Conservation (phyloP, 2,329 filamentous ascomycete species). For the Talaromyces sp. region DNA sequence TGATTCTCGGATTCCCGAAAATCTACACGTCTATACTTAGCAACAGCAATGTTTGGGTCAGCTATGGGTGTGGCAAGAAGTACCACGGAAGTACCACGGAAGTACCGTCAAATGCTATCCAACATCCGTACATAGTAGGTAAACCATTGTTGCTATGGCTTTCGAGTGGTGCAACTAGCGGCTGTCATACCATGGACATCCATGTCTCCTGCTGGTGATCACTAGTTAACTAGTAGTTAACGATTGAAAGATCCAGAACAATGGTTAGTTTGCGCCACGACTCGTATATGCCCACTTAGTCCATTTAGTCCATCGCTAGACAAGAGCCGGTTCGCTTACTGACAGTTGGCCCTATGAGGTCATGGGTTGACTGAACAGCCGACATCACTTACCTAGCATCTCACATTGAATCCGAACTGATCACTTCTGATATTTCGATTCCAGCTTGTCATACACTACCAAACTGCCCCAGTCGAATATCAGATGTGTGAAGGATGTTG, state of each 20-base stretch:
- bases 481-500: neutral
- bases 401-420: neutral
- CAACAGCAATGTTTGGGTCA: neutral
- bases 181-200: neutral
- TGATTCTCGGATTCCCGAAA: slow-evolving; percentile 1
- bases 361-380: neutral
- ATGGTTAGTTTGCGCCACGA: slow-evolving; percentile 3
- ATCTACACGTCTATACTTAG: slow-evolving; percentile 1
- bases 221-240: too few relatives aligned
- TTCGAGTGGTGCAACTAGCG: neutral
- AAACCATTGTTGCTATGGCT: neutral
- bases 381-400: too few relatives aligned
- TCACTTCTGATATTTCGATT: neutral
- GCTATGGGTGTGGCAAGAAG: neutral
- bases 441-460: neutral
- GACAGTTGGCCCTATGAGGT: neutral
- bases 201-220: neutral
- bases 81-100: neutral
- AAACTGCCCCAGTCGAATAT: neutral
- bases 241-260: neutral
- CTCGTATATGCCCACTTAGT: slow-evolving; percentile 1
- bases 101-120: neutral
- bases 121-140: too few relatives aligned
- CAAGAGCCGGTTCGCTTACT: neutral
- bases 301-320: neutral